phyloP scores from a whole-genome alignment of 176 grass and related monocot species.

The Zoysia pacifica region DNA sequence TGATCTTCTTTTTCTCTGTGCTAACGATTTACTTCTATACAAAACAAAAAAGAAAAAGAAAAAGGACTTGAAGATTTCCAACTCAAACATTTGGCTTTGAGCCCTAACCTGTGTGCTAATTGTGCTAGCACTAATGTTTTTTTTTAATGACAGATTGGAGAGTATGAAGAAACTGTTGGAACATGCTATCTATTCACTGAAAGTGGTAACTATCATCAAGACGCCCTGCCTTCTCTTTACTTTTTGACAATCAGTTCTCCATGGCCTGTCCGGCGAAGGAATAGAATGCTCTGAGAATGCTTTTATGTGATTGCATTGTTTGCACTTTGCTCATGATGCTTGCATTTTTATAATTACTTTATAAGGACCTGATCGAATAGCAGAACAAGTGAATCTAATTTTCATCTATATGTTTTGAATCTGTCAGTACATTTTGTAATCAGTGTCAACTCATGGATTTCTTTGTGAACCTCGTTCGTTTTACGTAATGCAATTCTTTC shows the following conservation, averaged over 20 bases:
- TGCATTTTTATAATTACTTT: not conserved
- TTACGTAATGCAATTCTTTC: not conserved
- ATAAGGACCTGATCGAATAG: not conserved
- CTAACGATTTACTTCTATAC: no score
- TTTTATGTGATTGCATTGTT: not conserved
- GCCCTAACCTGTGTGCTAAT: no score
- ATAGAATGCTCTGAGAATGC: not conserved
- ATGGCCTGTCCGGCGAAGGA: not conserved
- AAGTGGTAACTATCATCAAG: conserved; percentile 45
- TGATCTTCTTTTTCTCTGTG: no score
- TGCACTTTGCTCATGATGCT: not conserved
- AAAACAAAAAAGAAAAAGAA: no score
- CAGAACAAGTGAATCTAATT: not conserved
- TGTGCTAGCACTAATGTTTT: not conserved
- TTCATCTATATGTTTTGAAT: not conserved
- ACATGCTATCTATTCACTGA: conserved; percentile 81
- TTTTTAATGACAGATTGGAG: conserved; percentile 65
- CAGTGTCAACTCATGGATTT: conserved; percentile 22
- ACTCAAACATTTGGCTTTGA: no score
- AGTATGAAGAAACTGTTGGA: conserved; percentile 83
- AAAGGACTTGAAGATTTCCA: no score
- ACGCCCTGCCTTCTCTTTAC: not conserved
- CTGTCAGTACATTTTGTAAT: conserved; percentile 6
- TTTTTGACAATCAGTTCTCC: not conserved
- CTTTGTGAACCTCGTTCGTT: not conserved